Evolutionary conservation across 1,284 basidiomycete species (phyloP), one percentile per base, ranked within the genome.

Genomic region (Puccinia coronata): DNA sequence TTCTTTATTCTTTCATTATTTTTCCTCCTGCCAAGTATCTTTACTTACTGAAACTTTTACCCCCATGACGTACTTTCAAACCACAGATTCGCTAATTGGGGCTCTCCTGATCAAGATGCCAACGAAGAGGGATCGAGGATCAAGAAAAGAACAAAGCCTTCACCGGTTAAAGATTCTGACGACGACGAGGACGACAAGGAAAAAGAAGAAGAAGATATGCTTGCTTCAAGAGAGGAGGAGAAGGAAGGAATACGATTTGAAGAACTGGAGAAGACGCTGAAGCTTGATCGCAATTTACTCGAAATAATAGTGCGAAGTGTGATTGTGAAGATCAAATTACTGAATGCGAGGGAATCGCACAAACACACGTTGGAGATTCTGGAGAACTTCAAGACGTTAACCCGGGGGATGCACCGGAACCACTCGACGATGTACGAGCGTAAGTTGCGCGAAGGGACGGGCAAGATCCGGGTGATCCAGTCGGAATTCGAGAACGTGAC

Each of bases 41-140:
- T 18, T n/a, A n/a, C n/a, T n/a, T n/a, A n/a, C n/a, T n/a, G n/a
- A n/a, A n/a, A n/a, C n/a, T n/a, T n/a, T n/a, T n/a, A 43, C 43
- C 43, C 43, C 43, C 43, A 16, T 43, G n/a, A n/a, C n/a, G n/a
- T n/a, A 47, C 20, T 53, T 53, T 53, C 23, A 23, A 53, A 6
- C 23, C 1, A n/a, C 25, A 67, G 65, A 41, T 69, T 69, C 25
- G 65, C 65, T 20, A n/a, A 69, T 16, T 69, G 65, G 65, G 65
- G 25, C 14, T 1, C 39, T 43, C 20, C 39, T n/a, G 55, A 11
- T 11, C 23, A 25, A 43, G 39, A 69, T 9, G 11, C 65, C 31
- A 9, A 28, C n/a, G n/a, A 39, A 8, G 39, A 28, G 20, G 20
- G 12, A 25, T 6, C 6, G 28, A 12, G 31, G 28, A 65, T 12